These are phyloP conservation scores for Volvox africanus DNA, from an alignment of 139 green algal genomes.

Conservation along the genomic window DNA sequence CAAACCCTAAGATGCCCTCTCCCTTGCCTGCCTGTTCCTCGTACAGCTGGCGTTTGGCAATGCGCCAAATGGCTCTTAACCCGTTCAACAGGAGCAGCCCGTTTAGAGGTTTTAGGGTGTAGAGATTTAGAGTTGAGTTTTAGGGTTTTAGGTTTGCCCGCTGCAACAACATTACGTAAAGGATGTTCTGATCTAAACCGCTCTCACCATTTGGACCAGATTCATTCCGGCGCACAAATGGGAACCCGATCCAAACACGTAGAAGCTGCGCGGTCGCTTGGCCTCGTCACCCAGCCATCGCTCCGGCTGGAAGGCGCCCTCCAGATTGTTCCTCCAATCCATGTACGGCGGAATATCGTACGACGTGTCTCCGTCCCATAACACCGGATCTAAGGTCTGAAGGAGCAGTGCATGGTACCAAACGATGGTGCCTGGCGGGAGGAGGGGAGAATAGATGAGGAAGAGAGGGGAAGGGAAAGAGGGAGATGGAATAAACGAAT, in stretches of 20 bases:
- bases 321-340: conserved; percentile 50
- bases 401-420: conserved; percentile 24
- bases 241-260: conserved; percentile 34
- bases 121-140: too few relatives aligned
- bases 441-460: too few relatives aligned
- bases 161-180: background rate
- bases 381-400: conserved; percentile 46
- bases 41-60: background rate
- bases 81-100: background rate
- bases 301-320: conserved; percentile 43
- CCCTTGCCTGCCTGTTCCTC: background rate
- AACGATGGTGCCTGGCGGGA: conserved; percentile 8
- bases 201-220: conserved; percentile 34
- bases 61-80: background rate
- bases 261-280: background rate
- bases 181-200: background rate
- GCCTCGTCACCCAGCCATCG: conserved; percentile 41
- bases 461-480: background rate
- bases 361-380: conserved; percentile 39
- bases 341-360: conserved; percentile 45
- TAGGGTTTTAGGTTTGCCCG: too few relatives aligned
- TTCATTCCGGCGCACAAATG: conserved; percentile 53
- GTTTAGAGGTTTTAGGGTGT: too few relatives aligned
- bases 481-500: too few relatives aligned
- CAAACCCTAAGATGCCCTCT: too few relatives aligned